Percentiles rank a stretch among this genome's conserved stretches.
Evolutionary conservation across 768 basidiomycete genomes (phyloP).

Genomic region (Fomitopsis pulvina): DNA sequence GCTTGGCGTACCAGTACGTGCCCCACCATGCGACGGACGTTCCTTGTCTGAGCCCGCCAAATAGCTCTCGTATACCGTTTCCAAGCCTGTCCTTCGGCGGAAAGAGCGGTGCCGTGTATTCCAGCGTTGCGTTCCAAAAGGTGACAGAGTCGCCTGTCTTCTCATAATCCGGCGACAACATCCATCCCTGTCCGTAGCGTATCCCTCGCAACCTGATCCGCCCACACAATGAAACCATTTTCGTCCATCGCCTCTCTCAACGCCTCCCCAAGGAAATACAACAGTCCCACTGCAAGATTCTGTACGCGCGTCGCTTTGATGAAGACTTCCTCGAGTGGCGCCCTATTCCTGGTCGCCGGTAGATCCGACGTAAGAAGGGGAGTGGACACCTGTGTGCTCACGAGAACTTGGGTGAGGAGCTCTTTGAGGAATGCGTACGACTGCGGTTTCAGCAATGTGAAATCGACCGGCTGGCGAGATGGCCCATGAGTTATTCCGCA

Average conservation of each 20-base stretch:
- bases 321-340: conserved; percentile 70
- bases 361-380: conserved; percentile 45
- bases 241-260: conserved; percentile 30
- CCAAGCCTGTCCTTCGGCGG: conserved; percentile 74
- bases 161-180: conserved; percentile 33
- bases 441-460: conserved; percentile 61
- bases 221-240: conserved; percentile 54
- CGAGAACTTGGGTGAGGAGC: conserved; percentile 61
- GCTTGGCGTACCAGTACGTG: conserved; percentile 57
- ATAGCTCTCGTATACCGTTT: conserved; percentile 67
- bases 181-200: conserved; percentile 62
- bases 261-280: conserved; percentile 56
- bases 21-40: not conserved
- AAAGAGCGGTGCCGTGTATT: conserved; percentile 60
- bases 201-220: conserved; percentile 57
- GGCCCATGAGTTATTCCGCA: not conserved
- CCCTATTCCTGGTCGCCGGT: conserved; percentile 44
- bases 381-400: conserved; percentile 67
- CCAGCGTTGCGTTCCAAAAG: conserved; percentile 68
- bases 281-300: conserved; percentile 65
- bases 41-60: not conserved
- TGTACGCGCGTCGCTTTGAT: conserved; percentile 63
- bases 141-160: not conserved
- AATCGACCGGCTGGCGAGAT: conserved; percentile 85
- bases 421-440: conserved; percentile 63